Conservation (phyloP, 2,329 filamentous ascomycete species). For the Pyricularia pennisetigena region DNA sequence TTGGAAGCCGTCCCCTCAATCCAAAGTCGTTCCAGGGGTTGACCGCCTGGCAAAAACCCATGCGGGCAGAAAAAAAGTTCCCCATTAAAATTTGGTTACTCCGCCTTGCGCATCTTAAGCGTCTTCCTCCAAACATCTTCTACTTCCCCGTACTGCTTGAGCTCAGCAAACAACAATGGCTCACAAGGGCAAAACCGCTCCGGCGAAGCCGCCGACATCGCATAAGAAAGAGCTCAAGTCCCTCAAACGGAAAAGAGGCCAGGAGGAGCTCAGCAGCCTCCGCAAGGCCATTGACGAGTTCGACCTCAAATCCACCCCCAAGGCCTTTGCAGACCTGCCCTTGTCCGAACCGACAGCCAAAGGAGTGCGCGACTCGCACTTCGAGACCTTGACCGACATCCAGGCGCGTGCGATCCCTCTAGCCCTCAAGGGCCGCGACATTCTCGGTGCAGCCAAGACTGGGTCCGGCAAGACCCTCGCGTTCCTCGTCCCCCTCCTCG, state of each 20-base stretch:
- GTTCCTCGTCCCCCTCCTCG: slow-evolving; percentile 83
- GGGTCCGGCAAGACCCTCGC: slow-evolving; percentile 93
- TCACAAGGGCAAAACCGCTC: neutral
- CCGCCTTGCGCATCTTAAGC: neutral
- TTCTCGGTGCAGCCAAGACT: slow-evolving; percentile 91
- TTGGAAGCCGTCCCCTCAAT: no score
- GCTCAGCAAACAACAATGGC: slow-evolving; percentile 3
- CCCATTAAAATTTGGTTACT: slow-evolving; percentile 2
- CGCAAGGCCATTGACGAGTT: slow-evolving; percentile 14
- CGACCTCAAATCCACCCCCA: slow-evolving; percentile 47
- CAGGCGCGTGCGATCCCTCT: slow-evolving; percentile 83
- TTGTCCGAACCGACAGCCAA: slow-evolving; percentile 70
- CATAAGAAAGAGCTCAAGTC: slow-evolving; percentile 12
- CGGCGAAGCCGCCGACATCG: slow-evolving; percentile 2
- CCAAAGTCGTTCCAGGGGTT: neutral
- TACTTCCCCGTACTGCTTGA: neutral
- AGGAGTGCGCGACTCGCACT: slow-evolving; percentile 80
- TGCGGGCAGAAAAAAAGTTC: slow-evolving; percentile 4
- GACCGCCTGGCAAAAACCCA: slow-evolving; percentile 2
- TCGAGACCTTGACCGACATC: slow-evolving; percentile 82
- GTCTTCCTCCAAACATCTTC: neutral
- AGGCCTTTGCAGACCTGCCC: slow-evolving; percentile 74
- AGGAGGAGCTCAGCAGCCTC: slow-evolving; percentile 16
- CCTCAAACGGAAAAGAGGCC: slow-evolving; percentile 16
- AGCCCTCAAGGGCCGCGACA: slow-evolving; percentile 75